A percentile compares a stretch with the other conserved stretches of the same genome.
phyloP scores from a whole-genome alignment of 805 yeast species.

The Grigorovia humatica region DNA sequence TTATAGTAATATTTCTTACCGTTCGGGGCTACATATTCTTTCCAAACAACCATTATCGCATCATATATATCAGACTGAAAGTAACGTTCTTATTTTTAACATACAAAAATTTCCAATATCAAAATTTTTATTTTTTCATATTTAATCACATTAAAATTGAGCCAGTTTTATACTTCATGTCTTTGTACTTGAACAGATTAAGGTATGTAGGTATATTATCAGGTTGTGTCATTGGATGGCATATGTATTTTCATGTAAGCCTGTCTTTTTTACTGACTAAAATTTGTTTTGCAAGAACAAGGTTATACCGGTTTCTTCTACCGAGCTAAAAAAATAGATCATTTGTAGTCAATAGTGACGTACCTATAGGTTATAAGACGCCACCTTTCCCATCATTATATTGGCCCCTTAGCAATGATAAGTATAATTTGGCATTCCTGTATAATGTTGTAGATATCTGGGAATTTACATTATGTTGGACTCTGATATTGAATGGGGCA shows the following conservation, averaged over 20 bases:
- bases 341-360: conserved; percentile 37
- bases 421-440: conserved; percentile 40
- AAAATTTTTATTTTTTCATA: no score
- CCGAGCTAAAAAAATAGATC: conserved; percentile 11
- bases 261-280: no score
- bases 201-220: conserved; percentile 1
- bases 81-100: background rate
- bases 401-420: conserved; percentile 48
- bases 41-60: conserved; percentile 22
- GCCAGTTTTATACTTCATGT: background rate
- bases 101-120: background rate
- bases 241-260: no score
- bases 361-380: conserved; percentile 72
- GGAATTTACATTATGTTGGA: conserved; percentile 77
- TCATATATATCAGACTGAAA: background rate
- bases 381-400: conserved; percentile 75
- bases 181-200: background rate
- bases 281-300: no score
- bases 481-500: conserved; percentile 52
- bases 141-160: no score
- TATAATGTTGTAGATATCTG: conserved; percentile 68
- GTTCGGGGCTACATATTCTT: conserved; percentile 30
- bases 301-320: no score
- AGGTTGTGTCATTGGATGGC: background rate
- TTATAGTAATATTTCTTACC: conserved; percentile 32